Percentiles rank a stretch among this genome's conserved stretches.
Conservation (phyloP, 176 grass and related monocot species). For the Aegilops longissima region DNA sequence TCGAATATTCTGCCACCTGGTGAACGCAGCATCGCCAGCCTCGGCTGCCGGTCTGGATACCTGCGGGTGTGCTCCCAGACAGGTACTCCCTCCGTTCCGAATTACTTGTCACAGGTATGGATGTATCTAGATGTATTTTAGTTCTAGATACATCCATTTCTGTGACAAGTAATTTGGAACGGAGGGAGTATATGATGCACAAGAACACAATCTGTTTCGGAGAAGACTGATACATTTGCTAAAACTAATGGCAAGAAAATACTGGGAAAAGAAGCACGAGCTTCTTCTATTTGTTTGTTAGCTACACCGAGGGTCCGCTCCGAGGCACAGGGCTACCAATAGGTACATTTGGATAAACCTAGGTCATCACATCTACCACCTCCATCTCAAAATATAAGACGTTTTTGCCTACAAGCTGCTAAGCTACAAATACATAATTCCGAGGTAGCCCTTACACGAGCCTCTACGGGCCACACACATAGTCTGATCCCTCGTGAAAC, state of each 20-base stretch:
- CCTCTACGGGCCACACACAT: background rate
- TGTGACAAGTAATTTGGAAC: no score
- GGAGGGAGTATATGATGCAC: background rate
- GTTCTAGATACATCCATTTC: no score
- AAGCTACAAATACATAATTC: slow-evolving; percentile 8
- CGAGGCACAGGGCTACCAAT: background rate
- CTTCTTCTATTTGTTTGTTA: slow-evolving; percentile 17
- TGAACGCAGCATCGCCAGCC: no score
- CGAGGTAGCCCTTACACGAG: background rate
- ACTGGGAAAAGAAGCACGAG: background rate
- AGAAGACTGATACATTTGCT: background rate
- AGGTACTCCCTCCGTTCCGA: no score
- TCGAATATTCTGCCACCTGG: no score
- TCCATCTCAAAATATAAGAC: no score
- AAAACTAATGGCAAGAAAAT: background rate
- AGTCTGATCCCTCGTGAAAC: background rate
- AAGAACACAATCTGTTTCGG: background rate
- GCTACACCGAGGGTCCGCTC: background rate
- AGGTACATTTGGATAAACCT: slow-evolving; percentile 8
- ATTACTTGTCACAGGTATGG: no score
- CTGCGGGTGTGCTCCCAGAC: background rate
- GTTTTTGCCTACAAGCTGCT: background rate
- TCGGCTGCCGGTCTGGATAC: no score
- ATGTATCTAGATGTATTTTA: no score
- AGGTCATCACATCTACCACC: slow-evolving; percentile 24